phyloP scores from a whole-genome alignment of 2,329 filamentous ascomycete genomes.

The Boeremia exigua region DNA sequence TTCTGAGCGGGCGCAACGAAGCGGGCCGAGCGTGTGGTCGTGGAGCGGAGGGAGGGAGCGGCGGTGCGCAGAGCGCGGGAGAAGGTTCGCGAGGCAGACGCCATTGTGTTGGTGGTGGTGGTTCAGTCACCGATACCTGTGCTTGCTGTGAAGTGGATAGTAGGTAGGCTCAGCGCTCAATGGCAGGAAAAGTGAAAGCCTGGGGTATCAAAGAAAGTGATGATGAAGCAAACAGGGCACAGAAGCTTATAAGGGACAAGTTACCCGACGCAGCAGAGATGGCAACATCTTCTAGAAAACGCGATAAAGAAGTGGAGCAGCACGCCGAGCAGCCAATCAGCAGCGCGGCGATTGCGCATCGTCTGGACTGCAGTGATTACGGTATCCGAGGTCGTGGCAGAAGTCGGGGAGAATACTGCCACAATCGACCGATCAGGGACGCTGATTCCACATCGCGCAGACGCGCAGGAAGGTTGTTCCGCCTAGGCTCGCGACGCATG shows the following conservation, averaged over 20 bases:
- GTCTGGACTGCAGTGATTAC: slow-evolving; percentile 33
- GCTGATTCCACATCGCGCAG: slow-evolving; percentile 2
- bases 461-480: not conserved
- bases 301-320: slow-evolving; percentile 9
- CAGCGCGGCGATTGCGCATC: not conserved
- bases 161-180: slow-evolving; percentile 12
- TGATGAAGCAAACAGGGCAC: slow-evolving; percentile 6
- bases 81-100: slow-evolving; percentile 43
- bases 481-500: not conserved
- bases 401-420: slow-evolving; percentile 10
- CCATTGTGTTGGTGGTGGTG: slow-evolving; percentile 32
- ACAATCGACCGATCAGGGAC: slow-evolving; percentile 20
- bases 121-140: not conserved
- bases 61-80: slow-evolving; percentile 50
- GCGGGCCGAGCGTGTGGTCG: slow-evolving; percentile 62
- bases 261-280: slow-evolving; percentile 17
- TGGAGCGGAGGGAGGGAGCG: slow-evolving; percentile 60
- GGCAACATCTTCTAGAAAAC: slow-evolving; percentile 26
- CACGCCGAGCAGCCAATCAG: slow-evolving; percentile 25
- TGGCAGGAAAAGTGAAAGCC: slow-evolving; percentile 12
- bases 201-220: slow-evolving; percentile 12
- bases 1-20: slow-evolving; percentile 67
- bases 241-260: slow-evolving; percentile 20
- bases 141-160: not conserved
- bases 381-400: slow-evolving; percentile 18